phyloP scores from a whole-genome alignment of 345 rosid genomes.

The Clausena lansium region DNA sequence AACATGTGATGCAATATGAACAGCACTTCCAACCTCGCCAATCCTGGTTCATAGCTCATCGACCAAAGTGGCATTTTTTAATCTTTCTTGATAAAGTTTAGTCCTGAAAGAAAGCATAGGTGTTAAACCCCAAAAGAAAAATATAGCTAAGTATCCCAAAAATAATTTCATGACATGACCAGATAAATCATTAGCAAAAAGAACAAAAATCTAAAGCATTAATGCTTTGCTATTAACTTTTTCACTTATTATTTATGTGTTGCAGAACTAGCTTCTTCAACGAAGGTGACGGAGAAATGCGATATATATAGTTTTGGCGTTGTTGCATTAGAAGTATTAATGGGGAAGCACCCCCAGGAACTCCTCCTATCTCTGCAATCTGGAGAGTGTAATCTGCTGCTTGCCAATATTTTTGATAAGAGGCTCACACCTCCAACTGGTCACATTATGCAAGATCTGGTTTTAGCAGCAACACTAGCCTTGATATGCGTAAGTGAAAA shows the following conservation, averaged over 20 bases:
- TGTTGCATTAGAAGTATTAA: constrained; percentile 34
- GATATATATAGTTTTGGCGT: constrained; percentile 47
- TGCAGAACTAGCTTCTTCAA: constrained; percentile 44
- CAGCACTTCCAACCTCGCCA: neutral
- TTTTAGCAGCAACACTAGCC: constrained; percentile 12
- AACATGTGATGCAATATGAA: neutral
- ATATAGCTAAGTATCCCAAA: neutral
- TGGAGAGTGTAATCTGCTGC: constrained; percentile 1
- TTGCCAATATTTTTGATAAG: constrained; percentile 15
- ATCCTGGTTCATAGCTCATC: neutral
- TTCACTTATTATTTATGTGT: neutral
- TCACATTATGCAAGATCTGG: constrained; percentile 13
- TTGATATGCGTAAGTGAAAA: constrained; percentile 12
- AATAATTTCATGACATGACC: neutral
- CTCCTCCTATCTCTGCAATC: constrained; percentile 22
- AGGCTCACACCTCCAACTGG: constrained; percentile 18
- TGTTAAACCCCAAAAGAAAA: neutral
- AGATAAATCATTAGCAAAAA: neutral
- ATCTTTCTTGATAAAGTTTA: neutral
- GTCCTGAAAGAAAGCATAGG: neutral
- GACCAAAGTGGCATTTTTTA: neutral
- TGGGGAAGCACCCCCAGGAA: constrained; percentile 38
- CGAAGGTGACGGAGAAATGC: constrained; percentile 38
- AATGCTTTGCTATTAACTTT: neutral
- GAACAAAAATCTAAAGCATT: neutral